These are phyloP conservation scores for Sungouiella thailandica DNA, from an alignment of 805 yeast species.

Conservation along the genomic window DNA sequence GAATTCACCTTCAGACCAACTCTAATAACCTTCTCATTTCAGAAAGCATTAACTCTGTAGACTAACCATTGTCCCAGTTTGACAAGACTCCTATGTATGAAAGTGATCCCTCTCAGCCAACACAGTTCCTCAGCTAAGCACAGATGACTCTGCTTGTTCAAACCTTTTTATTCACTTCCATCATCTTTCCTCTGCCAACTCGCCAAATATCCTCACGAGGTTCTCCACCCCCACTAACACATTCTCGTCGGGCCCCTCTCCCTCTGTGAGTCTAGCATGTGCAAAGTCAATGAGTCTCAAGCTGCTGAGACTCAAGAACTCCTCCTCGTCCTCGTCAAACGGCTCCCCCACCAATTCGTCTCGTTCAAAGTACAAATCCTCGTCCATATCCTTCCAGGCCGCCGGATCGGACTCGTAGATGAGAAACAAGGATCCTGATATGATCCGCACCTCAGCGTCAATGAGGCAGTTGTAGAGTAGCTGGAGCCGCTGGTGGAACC, in stretches of 20 bases:
- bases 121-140: too few species aligned
- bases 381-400: constrained; percentile 40
- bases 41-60: too few species aligned
- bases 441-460: constrained; percentile 57
- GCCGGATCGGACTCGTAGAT: constrained; percentile 63
- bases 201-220: constrained; percentile 42
- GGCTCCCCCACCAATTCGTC: constrained; percentile 24
- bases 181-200: constrained; percentile 8
- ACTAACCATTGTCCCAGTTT: too few species aligned
- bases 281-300: constrained; percentile 85
- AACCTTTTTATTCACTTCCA: too few species aligned
- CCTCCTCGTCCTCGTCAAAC: constrained; percentile 19
- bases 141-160: too few species aligned
- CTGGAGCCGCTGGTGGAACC: constrained; percentile 56
- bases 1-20: too few species aligned
- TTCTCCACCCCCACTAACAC: constrained; percentile 65
- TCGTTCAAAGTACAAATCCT: constrained; percentile 8
- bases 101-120: too few species aligned
- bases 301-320: constrained; percentile 42
- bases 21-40: too few species aligned
- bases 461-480: constrained; percentile 60
- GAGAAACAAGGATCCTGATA: constrained; percentile 70
- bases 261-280: constrained; percentile 64
- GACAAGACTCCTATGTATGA: too few species aligned
- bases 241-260: constrained; percentile 68